phyloP scores from a whole-genome alignment of 805 yeast species.

The Cyberlindnera euphorbiiphila region DNA sequence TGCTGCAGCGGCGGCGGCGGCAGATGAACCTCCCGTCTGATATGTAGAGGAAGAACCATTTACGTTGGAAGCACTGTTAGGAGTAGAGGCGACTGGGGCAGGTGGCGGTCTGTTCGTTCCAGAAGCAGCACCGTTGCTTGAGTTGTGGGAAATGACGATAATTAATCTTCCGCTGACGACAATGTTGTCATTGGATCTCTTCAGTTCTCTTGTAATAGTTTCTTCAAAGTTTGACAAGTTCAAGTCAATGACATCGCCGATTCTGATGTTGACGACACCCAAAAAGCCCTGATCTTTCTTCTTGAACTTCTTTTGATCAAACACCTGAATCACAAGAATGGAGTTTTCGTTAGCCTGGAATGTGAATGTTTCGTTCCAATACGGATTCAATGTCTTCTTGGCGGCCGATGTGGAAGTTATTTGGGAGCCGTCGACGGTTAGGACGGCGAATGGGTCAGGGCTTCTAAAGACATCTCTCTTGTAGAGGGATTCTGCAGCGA shows the following conservation, averaged over 20 bases:
- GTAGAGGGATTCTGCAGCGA: slow-evolving; percentile 94
- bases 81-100: slow-evolving; percentile 15
- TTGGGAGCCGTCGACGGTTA: slow-evolving; percentile 96
- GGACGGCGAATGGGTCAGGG: slow-evolving; percentile 97
- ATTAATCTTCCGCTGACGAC: slow-evolving; percentile 93
- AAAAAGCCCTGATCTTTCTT: slow-evolving; percentile 97
- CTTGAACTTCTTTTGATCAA: slow-evolving; percentile 95
- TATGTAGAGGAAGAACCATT: slow-evolving; percentile 24
- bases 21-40: slow-evolving; percentile 19
- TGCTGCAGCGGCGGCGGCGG: slow-evolving; percentile 17
- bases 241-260: slow-evolving; percentile 83
- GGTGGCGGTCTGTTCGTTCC: slow-evolving; percentile 22
- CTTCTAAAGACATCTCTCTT: slow-evolving; percentile 93
- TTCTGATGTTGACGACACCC: slow-evolving; percentile 89
- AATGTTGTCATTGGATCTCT: slow-evolving; percentile 85
- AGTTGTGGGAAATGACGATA: slow-evolving; percentile 58
- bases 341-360: slow-evolving; percentile 77
- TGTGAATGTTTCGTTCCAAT: slow-evolving; percentile 92
- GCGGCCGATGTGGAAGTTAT: slow-evolving; percentile 94
- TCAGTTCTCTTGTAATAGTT: slow-evolving; percentile 88
- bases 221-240: slow-evolving; percentile 51
- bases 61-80: not conserved
- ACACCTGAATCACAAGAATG: slow-evolving; percentile 86
- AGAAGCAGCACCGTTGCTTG: slow-evolving; percentile 9
- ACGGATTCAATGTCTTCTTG: slow-evolving; percentile 90